phyloP scores from a whole-genome alignment of 768 basidiomycete species.

The Mycena rebaudengoi region DNA sequence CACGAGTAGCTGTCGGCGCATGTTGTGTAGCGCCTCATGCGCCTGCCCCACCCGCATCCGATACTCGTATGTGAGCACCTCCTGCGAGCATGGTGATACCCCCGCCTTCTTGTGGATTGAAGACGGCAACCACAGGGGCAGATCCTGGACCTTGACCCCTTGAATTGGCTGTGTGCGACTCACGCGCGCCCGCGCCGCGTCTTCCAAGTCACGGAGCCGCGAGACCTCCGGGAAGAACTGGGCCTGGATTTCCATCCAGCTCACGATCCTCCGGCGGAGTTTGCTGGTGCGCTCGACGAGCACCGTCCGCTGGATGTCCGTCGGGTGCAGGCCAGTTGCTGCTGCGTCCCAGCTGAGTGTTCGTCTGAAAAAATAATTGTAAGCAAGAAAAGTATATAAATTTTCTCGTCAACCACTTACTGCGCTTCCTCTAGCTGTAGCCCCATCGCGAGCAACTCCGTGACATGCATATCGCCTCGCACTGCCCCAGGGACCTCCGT shows the following conservation, averaged over 20 bases:
- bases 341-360: not conserved
- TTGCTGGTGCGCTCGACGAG: constrained; percentile 11
- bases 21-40: constrained; percentile 32
- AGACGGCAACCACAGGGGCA: not conserved
- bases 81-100: not conserved
- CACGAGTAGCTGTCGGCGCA: constrained; percentile 39
- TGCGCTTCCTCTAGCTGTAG: not conserved
- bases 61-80: constrained; percentile 32
- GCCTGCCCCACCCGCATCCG: constrained; percentile 39
- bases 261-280: constrained; percentile 4
- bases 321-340: not conserved
- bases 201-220: not conserved
- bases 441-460: not conserved
- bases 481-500: not conserved
- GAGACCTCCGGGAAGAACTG: constrained; percentile 8
- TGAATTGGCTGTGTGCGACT: constrained; percentile 11
- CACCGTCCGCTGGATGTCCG: not conserved
- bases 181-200: constrained; percentile 2
- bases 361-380: not conserved
- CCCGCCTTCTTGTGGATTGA: not conserved
- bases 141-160: constrained; percentile 4
- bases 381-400: too few species aligned
- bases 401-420: not conserved
- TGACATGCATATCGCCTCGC: not conserved
- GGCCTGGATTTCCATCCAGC: constrained; percentile 14